These are phyloP conservation scores for Arthrobotrys conoides DNA, from an alignment of 2,329 filamentous ascomycete genomes.

Conservation along the genomic window DNA sequence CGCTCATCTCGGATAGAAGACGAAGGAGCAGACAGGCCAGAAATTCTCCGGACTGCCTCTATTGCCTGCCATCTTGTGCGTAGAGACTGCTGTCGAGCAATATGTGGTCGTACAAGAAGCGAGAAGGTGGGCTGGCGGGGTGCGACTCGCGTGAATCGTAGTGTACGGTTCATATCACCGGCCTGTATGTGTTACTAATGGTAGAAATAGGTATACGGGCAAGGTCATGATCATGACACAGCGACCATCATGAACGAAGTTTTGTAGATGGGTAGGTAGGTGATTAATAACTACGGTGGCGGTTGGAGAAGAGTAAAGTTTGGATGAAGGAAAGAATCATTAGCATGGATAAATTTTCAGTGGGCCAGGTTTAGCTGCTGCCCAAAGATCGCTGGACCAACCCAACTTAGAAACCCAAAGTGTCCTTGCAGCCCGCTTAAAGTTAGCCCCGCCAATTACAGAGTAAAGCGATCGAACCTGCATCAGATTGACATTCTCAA, in stretches of 20 bases:
- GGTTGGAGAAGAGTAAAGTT: neutral
- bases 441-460: neutral
- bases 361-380: neutral
- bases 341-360: constrained; percentile 40
- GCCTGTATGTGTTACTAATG: constrained; percentile 4
- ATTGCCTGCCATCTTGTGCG: constrained; percentile 43
- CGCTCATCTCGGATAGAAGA: neutral
- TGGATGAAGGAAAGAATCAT: neutral
- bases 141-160: constrained; percentile 56
- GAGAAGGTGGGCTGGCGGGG: constrained; percentile 57
- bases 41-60: neutral
- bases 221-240: constrained; percentile 55
- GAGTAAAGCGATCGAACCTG: neutral
- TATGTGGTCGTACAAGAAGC: constrained; percentile 25
- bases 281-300: neutral
- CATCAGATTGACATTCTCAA: neutral
- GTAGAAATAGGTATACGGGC: constrained; percentile 12
- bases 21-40: neutral
- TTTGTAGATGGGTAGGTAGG: neutral
- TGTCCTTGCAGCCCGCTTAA: constrained; percentile 11
- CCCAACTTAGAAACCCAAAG: neutral
- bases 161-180: constrained; percentile 59
- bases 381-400: constrained; percentile 5
- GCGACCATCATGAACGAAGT: constrained; percentile 21
- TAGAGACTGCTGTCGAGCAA: constrained; percentile 17